Evolutionary conservation across 202 grass and related monocot genomes (phyloP).

Genomic region (Bolboschoenoplectus hybrid): DNA sequence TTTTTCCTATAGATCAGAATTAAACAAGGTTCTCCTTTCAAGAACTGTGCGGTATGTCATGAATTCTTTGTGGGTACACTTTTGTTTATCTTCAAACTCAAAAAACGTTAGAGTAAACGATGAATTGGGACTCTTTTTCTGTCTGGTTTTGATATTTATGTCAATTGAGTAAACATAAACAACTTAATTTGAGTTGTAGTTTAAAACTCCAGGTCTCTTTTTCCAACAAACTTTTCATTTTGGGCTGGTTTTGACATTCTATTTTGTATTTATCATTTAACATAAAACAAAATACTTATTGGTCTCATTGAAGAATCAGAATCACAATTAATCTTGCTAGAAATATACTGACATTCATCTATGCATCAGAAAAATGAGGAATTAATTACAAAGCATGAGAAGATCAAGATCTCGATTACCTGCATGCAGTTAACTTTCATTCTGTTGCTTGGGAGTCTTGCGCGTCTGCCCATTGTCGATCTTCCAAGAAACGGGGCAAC

Average conservation of each 20-base stretch:
- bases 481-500: neutral
- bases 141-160: too few relatives aligned
- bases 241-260: neutral
- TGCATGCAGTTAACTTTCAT: constrained; percentile 55
- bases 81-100: neutral
- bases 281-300: neutral
- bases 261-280: neutral
- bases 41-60: neutral
- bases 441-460: constrained; percentile 42
- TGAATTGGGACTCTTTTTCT: too few relatives aligned
- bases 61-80: neutral
- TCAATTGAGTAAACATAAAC: neutral
- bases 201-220: neutral
- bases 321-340: neutral
- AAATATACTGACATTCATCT: neutral
- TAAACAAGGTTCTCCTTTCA: neutral
- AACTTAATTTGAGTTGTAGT: neutral
- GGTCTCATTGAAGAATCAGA: neutral
- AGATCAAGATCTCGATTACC: constrained; percentile 32
- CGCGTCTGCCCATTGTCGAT: neutral
- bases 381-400: neutral
- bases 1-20: neutral
- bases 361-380: neutral
- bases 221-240: neutral
- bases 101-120: too few relatives aligned